A percentile compares a stretch with the other conserved stretches of the same genome.
phyloP scores from a whole-genome alignment of 1,284 basidiomycete species.

The Hymenochaete sp. region DNA sequence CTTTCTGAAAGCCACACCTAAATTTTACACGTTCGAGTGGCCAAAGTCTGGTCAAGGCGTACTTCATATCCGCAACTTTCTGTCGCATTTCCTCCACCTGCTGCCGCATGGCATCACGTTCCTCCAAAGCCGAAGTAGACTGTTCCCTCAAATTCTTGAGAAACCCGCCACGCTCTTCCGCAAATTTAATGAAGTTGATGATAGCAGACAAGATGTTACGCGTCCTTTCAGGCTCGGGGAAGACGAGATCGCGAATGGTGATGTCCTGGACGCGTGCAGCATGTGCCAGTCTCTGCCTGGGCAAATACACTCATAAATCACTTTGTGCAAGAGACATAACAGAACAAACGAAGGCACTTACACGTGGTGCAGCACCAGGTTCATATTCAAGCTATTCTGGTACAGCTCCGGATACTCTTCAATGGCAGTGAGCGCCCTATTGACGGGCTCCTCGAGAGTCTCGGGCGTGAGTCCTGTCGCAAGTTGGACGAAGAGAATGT shows the following conservation, averaged over 20 bases:
- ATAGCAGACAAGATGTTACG: constrained; percentile 73
- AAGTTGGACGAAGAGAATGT: constrained; percentile 59
- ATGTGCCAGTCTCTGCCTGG: constrained; percentile 55
- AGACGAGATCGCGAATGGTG: constrained; percentile 61
- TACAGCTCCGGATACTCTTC: constrained; percentile 61
- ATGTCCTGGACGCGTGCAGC: constrained; percentile 76
- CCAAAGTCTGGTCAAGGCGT: no score
- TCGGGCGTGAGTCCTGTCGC: constrained; percentile 59
- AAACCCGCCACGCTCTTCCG: constrained; percentile 59
- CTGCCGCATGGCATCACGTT: constrained; percentile 45
- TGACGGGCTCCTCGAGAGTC: constrained; percentile 49
- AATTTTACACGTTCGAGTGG: no score
- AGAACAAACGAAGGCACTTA: constrained; percentile 25
- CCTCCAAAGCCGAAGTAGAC: constrained; percentile 45
- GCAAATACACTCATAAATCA: constrained; percentile 1
- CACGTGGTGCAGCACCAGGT: constrained; percentile 62
- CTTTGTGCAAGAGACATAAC: neutral
- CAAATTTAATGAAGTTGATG: constrained; percentile 89
- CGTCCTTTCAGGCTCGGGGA: constrained; percentile 66
- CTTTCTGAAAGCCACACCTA: constrained; percentile 40
- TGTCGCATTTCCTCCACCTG: constrained; percentile 45
- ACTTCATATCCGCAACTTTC: constrained; percentile 58
- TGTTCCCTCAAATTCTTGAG: constrained; percentile 51
- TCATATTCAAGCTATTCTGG: constrained; percentile 43
- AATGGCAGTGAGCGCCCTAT: constrained; percentile 44